phyloP scores from a whole-genome alignment of 768 basidiomycete genomes.

The Trametes maxima region DNA sequence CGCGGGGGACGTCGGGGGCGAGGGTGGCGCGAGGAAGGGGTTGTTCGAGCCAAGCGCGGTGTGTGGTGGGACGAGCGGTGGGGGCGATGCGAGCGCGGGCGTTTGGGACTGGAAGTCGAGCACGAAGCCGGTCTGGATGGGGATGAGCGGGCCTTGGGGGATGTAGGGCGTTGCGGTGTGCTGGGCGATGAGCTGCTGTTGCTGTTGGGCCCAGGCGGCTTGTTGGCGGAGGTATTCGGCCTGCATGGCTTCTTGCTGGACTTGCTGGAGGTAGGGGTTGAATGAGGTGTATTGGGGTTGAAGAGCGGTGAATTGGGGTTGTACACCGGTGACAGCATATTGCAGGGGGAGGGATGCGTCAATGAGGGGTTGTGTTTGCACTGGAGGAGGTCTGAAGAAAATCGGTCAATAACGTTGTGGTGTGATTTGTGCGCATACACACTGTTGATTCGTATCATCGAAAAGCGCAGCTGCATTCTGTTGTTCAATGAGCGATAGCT shows the following conservation, averaged over 20 bases:
- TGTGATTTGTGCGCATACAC: neutral
- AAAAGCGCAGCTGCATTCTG: constrained; percentile 76
- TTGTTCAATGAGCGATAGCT: constrained; percentile 60
- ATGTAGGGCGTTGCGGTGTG: constrained; percentile 41
- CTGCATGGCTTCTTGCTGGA: constrained; percentile 82
- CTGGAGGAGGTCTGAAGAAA: constrained; percentile 12
- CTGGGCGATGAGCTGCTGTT: constrained; percentile 50
- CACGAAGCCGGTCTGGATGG: constrained; percentile 45
- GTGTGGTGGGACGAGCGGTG: constrained; percentile 53
- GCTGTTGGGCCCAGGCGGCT: constrained; percentile 64
- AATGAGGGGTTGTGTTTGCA: constrained; percentile 20
- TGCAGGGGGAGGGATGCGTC: constrained; percentile 30
- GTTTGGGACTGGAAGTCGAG: constrained; percentile 49
- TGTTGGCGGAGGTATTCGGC: constrained; percentile 46
- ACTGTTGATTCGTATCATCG: constrained; percentile 73
- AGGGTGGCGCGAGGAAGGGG: constrained; percentile 34
- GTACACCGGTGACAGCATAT: constrained; percentile 23
- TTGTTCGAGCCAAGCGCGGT: constrained; percentile 47
- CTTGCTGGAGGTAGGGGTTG: constrained; percentile 89
- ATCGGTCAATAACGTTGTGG: neutral
- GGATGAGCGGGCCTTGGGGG: constrained; percentile 41
- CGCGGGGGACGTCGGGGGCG: constrained; percentile 38
- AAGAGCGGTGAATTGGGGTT: constrained; percentile 37
- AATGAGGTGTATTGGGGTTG: constrained; percentile 89
- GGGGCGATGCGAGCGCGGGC: constrained; percentile 34